A percentile compares a stretch with the other conserved stretches of the same genome.
Conservation (phyloP, 2,329 filamentous ascomycete genomes). For the Colletotrichum filicis region DNA sequence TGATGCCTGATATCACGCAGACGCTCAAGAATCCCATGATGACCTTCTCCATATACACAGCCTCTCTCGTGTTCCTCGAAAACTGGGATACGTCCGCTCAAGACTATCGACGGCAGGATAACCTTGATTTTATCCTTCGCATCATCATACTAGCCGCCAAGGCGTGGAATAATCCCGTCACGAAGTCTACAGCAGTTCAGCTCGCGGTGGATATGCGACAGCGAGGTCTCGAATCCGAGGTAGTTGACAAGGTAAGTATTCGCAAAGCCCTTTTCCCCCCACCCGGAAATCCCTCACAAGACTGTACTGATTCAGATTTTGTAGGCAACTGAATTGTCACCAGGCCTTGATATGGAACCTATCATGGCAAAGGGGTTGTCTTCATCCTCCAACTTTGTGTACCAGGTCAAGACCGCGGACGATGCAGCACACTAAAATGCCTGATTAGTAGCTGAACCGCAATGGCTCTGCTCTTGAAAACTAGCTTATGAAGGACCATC, state of each 20-base stretch:
- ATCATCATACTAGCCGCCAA: slow-evolving; percentile 73
- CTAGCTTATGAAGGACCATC: no score
- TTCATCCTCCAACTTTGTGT: not conserved
- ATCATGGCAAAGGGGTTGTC: not conserved
- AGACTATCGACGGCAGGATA: slow-evolving; percentile 53
- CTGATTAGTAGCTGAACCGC: no score
- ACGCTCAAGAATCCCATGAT: slow-evolving; percentile 75
- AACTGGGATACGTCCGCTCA: slow-evolving; percentile 67
- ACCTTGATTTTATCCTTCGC: slow-evolving; percentile 74
- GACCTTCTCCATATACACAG: slow-evolving; percentile 77
- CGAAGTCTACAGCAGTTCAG: slow-evolving; percentile 76
- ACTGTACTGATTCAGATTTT: not conserved
- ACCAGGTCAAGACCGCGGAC: not conserved
- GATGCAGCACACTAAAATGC: no score
- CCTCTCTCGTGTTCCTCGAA: slow-evolving; percentile 76
- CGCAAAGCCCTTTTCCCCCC: not conserved
- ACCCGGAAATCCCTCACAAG: not conserved
- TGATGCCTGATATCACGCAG: slow-evolving; percentile 54
- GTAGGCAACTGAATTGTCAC: not conserved
- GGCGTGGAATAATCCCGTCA: slow-evolving; percentile 68
- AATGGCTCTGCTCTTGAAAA: no score
- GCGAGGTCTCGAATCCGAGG: slow-evolving; percentile 40
- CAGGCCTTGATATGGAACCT: not conserved
- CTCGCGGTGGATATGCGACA: slow-evolving; percentile 72
- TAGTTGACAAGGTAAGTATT: slow-evolving; percentile 37